Evolutionary conservation across 192 early-diverging fungal genomes (phyloP).

Genomic region (Linderina pennispora): DNA sequence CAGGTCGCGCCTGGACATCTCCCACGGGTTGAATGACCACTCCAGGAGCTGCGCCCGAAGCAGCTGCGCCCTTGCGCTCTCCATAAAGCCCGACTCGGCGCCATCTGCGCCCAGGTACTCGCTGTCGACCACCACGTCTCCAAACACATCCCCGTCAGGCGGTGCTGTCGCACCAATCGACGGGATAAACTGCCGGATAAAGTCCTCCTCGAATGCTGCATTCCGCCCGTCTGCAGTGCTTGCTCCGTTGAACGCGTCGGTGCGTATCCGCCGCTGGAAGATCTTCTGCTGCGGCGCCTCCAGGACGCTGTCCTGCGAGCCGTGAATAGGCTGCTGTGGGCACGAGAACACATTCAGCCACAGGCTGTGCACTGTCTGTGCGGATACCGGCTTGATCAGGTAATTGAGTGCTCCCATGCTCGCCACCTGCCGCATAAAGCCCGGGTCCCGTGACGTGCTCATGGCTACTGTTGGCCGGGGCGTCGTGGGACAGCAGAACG

Average conservation of each 20-base stretch:
- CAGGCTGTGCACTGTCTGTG: constrained; percentile 42
- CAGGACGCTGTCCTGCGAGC: too few relatives aligned
- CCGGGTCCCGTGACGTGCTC: constrained; percentile 41
- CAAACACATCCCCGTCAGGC: constrained; percentile 1
- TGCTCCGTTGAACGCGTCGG: constrained; percentile 26
- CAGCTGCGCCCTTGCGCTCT: constrained; percentile 22
- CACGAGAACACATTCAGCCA: constrained; percentile 49
- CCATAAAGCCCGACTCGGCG: too few relatives aligned
- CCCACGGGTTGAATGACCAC: constrained; percentile 71
- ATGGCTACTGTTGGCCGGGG: constrained; percentile 49
- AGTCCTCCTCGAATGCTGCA: constrained; percentile 43
- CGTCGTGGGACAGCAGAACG: too few relatives aligned
- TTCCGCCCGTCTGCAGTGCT: constrained; percentile 40
- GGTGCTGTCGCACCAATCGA: constrained; percentile 35
- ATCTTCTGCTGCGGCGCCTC: constrained; percentile 23
- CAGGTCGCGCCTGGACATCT: constrained; percentile 54
- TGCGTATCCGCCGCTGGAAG: constrained; percentile 44
- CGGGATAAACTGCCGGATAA: constrained; percentile 47
- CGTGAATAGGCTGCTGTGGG: constrained; percentile 16
- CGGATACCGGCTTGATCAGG: constrained; percentile 49
- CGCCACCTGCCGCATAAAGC: constrained; percentile 45
- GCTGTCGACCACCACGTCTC: constrained; percentile 13
- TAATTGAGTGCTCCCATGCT: constrained; percentile 46
- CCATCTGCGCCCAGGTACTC: too few relatives aligned
- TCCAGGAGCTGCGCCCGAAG: constrained; percentile 54